Evolutionary conservation across 2,329 filamentous ascomycete species (phyloP), one percentile per base, ranked within the genome.

Genomic region (Monosporascus sp.): DNA sequence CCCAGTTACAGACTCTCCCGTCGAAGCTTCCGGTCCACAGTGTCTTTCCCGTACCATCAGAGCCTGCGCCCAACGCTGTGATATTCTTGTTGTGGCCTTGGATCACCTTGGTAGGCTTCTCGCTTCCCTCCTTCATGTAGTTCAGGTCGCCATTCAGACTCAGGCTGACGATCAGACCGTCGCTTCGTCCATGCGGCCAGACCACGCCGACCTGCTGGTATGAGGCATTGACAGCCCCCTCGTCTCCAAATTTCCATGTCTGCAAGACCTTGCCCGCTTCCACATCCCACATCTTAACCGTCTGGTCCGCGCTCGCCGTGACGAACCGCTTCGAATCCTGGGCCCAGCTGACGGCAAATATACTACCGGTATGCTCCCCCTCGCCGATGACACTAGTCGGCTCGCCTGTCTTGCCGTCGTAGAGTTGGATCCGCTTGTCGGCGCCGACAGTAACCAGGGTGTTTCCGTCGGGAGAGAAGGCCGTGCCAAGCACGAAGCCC

Each of bases 181-280:
- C 94, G 51, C 77, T 88, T 59, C 93, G 82, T 48, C 88, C 89
- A 47, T 84, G 79, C 1, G 92, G 90, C 85, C 91, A 96, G 9
- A 94, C 90, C 6, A 99, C 91, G 50, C 94, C 94, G 35, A 97
- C 90, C 68, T 99, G 94, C 71, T 99, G 94, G 67, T 97, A 82
- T 3, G 80, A 79, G 38, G 97, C 78, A 66, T 83, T 91, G 56
- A 86, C 80, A 45, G 74, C 76, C 17, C 86, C 86, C 43, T 92
- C 87, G 35, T 82, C 84, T 22, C 92, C 91, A 68, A 97, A 82
- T 58, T 82, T 82, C 94, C 94, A 99, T 26, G 83, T 89, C 69
- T 95, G 89, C 7, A 87, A 77, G 20, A 83, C 82, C 67, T 88
- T 88, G 37, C 88, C 90, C 15, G 85, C 78, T 67, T 96, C 90